Evolutionary conservation across 768 basidiomycete species (phyloP).

Genomic region (Fomitopsis pulvina): DNA sequence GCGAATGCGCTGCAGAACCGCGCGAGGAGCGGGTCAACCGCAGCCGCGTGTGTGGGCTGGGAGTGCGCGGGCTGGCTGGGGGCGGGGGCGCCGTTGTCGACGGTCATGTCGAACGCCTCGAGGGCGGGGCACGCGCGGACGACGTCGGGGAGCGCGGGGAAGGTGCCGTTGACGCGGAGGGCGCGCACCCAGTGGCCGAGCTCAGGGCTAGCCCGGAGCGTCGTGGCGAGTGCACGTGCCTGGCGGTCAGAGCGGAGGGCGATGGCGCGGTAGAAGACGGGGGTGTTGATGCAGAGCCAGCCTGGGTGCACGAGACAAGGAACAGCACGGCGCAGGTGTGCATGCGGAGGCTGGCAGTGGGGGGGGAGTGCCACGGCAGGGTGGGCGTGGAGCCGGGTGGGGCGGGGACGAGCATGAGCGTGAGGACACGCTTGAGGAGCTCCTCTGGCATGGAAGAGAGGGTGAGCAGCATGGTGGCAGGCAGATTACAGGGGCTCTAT

Average conservation of each 20-base stretch:
- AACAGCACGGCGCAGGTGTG: constrained; percentile 33
- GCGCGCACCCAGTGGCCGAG: constrained; percentile 36
- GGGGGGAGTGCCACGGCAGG: constrained; percentile 12
- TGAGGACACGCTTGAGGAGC: constrained; percentile 41
- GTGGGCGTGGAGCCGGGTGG: constrained; percentile 15
- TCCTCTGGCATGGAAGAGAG: constrained; percentile 34
- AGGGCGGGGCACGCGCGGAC: constrained; percentile 24
- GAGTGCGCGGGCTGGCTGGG: too few relatives aligned
- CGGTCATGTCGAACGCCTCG: constrained; percentile 35
- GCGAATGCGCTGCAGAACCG: constrained; percentile 37
- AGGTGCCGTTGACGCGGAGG: constrained; percentile 36
- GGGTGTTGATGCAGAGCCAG: constrained; percentile 51
- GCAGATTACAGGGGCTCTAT: too few relatives aligned
- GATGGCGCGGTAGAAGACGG: constrained; percentile 50
- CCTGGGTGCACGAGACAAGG: constrained; percentile 42
- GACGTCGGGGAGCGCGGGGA: constrained; percentile 32
- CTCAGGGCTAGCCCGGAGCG: constrained; percentile 30
- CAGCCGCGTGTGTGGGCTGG: background rate
- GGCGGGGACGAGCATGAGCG: constrained; percentile 22
- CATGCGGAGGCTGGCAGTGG: background rate
- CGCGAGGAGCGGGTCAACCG: constrained; percentile 2
- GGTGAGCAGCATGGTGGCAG: constrained; percentile 10
- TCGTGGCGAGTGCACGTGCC: constrained; percentile 29
- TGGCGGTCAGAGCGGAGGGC: constrained; percentile 36
- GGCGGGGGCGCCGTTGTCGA: constrained; percentile 16